Evolutionary conservation across 768 basidiomycete genomes (phyloP), one percentile per base, ranked within the genome.

Genomic region (Clitopilus passeckerianus): DNA sequence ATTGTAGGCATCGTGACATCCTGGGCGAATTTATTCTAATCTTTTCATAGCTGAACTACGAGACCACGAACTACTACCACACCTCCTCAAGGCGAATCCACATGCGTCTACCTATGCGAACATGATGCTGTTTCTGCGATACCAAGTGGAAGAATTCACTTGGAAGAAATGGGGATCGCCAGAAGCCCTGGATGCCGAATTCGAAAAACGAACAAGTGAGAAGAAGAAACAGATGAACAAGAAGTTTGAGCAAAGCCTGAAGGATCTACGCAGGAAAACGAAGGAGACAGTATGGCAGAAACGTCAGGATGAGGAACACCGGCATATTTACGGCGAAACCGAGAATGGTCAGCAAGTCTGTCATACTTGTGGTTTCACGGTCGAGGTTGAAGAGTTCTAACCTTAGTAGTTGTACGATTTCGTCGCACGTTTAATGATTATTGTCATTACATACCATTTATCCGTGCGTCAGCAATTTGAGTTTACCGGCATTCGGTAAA

Each of bases 121-220:
- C 77, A 98, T 98, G 97, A 98, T 98, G 97, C 81, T 99, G 20
- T 98, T 91, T 74, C 79, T 98, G 5, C 86, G 97, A 34, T 89
- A 78, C 67, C 96, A 98, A 71, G 93, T 97, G 1, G 97, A 99
- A 71, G 91, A 88, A 50, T 98, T 95, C 72, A 96, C 97, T 5
- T 97, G 89, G 90, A 88, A 91, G 70, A 99, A 99, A 74, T 99
- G 97, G 97, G 95, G 94, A 0, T 91, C 93, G 1, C 82, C 92
- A 8, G 95, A 97, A 70, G 93, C 86, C 9, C 72, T 99, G 53
- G 96, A 98, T 67, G 82, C 80, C 6, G 96, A 98, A 68, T 98
- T 87, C 71, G 88, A 91, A 65, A 79, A 81, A 34, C 82, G 64
- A 35, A 54, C 34, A 24, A 53, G 57, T 0, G 64, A 65, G 53